phyloP scores from a whole-genome alignment of 2,329 filamentous ascomycete genomes.

The Aspergillus awamori region DNA sequence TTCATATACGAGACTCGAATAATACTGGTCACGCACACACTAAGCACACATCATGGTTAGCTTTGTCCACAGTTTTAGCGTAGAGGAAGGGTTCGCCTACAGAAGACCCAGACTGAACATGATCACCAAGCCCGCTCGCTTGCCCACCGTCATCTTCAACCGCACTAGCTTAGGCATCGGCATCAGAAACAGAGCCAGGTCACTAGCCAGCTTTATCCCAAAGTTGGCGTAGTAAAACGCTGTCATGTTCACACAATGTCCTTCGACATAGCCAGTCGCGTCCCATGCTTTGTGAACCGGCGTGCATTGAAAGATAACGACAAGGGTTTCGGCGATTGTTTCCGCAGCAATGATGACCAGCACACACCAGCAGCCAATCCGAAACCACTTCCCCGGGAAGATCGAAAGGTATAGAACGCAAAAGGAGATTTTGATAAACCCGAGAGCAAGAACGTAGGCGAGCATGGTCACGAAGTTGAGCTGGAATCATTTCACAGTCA shows the following conservation, averaged over 20 bases:
- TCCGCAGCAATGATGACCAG: constrained; percentile 56
- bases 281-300: constrained; percentile 26
- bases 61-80: not conserved
- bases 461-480: constrained; percentile 25
- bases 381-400: constrained; percentile 24
- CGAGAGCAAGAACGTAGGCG: constrained; percentile 33
- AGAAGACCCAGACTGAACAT: constrained; percentile 27
- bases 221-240: constrained; percentile 25
- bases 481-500: not conserved
- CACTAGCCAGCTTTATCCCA: constrained; percentile 21
- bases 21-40: constrained; percentile 24
- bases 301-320: constrained; percentile 52
- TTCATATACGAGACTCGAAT: constrained; percentile 25
- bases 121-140: constrained; percentile 21
- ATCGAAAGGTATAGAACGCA: constrained; percentile 28
- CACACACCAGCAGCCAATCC: constrained; percentile 18
- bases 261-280: constrained; percentile 10
- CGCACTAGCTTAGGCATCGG: constrained; percentile 22
- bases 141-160: constrained; percentile 21
- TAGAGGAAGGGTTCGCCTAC: constrained; percentile 6
- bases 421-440: constrained; percentile 34
- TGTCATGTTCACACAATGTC: constrained; percentile 19
- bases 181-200: constrained; percentile 22
- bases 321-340: constrained; percentile 70
- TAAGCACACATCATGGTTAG: not conserved